These are phyloP conservation scores for Globisporangium nagaii DNA, from an alignment of 352 stramenopile species.

Conservation along the genomic window DNA sequence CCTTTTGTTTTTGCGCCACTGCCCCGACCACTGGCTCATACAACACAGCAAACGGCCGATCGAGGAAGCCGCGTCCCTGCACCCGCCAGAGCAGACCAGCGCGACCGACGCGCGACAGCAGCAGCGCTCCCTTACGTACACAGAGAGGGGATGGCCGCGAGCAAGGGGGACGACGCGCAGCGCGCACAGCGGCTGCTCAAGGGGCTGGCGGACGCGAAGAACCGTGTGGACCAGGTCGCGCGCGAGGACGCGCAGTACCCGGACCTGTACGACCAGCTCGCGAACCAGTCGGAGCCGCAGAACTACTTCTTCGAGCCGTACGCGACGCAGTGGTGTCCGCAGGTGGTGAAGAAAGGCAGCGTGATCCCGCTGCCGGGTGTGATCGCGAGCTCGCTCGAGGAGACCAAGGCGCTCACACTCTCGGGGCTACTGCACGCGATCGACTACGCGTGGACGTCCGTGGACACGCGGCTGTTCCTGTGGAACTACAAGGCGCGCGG, in stretches of 20 bases:
- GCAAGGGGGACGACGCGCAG: constrained; percentile 21
- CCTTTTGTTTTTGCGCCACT: too few species aligned
- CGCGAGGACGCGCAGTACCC: constrained; percentile 72
- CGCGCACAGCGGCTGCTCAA: constrained; percentile 46
- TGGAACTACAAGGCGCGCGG: constrained; percentile 89
- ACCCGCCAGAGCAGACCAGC: too few species aligned
- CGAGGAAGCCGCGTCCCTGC: too few species aligned
- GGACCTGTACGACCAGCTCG: constrained; percentile 75
- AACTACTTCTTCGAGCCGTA: constrained; percentile 90
- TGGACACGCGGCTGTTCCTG: constrained; percentile 93
- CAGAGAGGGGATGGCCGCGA: not conserved
- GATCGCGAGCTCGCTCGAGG: constrained; percentile 65
- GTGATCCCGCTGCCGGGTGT: constrained; percentile 63
- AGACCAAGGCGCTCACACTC: constrained; percentile 66
- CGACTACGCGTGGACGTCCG: constrained; percentile 92
- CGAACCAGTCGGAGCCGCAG: constrained; percentile 78
- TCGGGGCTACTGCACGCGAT: constrained; percentile 91
- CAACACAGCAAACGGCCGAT: too few species aligned
- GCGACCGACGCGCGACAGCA: too few species aligned
- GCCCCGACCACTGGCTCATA: too few species aligned
- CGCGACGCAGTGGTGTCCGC: constrained; percentile 69
- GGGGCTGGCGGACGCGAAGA: constrained; percentile 65
- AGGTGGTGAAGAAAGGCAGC: constrained; percentile 71
- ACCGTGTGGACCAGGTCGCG: constrained; percentile 62
- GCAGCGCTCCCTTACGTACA: too few species aligned